Evolutionary conservation across 2,329 filamentous ascomycete species (phyloP), one percentile per base, ranked within the genome.

Genomic region (Epichloe brachyelytri): DNA sequence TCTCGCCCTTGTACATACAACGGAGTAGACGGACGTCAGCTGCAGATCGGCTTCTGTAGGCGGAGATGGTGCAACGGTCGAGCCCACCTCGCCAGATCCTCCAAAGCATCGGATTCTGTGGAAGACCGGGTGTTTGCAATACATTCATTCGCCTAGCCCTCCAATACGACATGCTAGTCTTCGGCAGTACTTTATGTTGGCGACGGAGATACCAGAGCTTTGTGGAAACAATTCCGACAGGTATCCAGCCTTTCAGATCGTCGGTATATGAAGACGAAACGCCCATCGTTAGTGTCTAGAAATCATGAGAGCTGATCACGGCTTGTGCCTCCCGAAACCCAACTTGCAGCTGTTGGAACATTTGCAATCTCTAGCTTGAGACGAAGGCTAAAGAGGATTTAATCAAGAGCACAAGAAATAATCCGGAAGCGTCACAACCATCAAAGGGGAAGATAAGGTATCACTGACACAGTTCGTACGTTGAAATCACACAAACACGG

Each of bases 31-130:
- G 15, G 40, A 49, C 10, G 6, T 17, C 48, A 43, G n/a, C 48
- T 44, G 40, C 41, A 44, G 33, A 49, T 49, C 48, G 19, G 48
- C 34, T 49, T 43, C 48, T 49, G 48, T 40, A 49, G 39, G 48
- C 48, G 39, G 48, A 44, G 40, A 49, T 49, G 33, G 48, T 49
- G 48, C 40, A 26, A 49, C 48, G 6, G 5, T 17, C 11, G 40
- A 37, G 48, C 39, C 40, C 30, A 22, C 15, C 11, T 49, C 33
- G 40, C 17, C 40, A 43, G 11, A 6, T 20, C 36, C 7, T 12
- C 46, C 40, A 22, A 44, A 20, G 20, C 33, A n/a, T 44, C 33
- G 15, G 40, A 20, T 41, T 49, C 37, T n/a, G 17, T 41, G 48
- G 30, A 37, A 44, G 22, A 44, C 17, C 48, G 47, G 17, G 39